phyloP scores from a whole-genome alignment of 1,284 basidiomycete species.

The Leccinum variabile region DNA sequence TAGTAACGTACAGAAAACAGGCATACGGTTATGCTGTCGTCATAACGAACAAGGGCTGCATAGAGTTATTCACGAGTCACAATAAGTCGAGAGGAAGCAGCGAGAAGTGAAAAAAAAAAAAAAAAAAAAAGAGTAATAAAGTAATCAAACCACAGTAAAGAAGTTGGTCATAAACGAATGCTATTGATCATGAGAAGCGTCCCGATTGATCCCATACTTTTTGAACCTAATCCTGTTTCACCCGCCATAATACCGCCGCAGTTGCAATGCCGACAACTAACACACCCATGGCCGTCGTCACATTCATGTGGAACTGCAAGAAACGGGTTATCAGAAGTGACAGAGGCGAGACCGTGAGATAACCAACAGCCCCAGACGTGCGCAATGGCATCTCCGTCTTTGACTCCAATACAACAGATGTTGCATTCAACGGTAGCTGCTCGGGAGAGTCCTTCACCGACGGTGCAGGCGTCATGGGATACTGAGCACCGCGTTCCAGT shows the following conservation, averaged over 20 bases:
- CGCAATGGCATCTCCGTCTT: conserved; percentile 18
- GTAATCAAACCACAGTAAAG: conserved; percentile 19
- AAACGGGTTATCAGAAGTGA: conserved; percentile 23
- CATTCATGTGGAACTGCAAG: conserved; percentile 32
- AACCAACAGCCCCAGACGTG: conserved; percentile 32
- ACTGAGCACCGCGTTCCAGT: conserved; percentile 32
- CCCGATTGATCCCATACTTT: conserved; percentile 15
- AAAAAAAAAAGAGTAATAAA: conserved; percentile 25
- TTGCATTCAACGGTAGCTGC: conserved; percentile 14
- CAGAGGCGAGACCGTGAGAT: conserved; percentile 24
- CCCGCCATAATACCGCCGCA: conserved; percentile 67
- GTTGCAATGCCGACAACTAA: conserved; percentile 60
- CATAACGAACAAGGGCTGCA: conserved; percentile 22
- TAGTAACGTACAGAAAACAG: not conserved
- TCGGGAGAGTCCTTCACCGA: conserved; percentile 43
- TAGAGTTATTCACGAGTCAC: conserved; percentile 28
- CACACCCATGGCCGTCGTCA: conserved; percentile 55
- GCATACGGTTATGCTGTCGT: conserved; percentile 17
- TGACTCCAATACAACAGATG: conserved; percentile 12
- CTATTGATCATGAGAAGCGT: conserved; percentile 14
- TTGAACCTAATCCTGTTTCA: conserved; percentile 45
- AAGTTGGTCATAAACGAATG: conserved; percentile 18
- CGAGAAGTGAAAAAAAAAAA: conserved; percentile 1
- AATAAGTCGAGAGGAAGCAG: conserved; percentile 17
- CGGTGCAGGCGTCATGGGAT: conserved; percentile 46